phyloP scores from a whole-genome alignment of 2,329 filamentous ascomycete species.

The Claviceps sp. region DNA sequence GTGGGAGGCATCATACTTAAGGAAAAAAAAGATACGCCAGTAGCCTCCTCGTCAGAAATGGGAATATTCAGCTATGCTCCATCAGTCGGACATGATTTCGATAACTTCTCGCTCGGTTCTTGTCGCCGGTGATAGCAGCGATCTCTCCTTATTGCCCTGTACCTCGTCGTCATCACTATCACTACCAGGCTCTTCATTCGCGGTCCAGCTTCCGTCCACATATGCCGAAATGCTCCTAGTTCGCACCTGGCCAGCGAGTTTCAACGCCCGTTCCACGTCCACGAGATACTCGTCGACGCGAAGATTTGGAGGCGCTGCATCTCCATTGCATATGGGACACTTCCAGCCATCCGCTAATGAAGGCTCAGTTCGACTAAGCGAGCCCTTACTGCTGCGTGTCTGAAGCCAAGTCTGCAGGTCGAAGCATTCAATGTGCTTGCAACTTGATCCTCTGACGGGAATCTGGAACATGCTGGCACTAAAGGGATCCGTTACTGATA shows the following conservation, averaged over 20 bases:
- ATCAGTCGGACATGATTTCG: conserved; percentile 16
- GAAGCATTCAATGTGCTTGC: conserved; percentile 76
- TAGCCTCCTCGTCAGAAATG: not conserved
- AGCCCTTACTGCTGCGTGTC: conserved; percentile 41
- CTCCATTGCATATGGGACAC: conserved; percentile 69
- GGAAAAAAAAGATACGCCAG: not conserved
- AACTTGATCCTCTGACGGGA: conserved; percentile 58
- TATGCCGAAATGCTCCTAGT: conserved; percentile 18
- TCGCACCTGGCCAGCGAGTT: conserved; percentile 8
- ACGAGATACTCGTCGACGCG: conserved; percentile 62
- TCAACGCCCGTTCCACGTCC: conserved; percentile 43
- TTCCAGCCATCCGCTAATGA: conserved; percentile 60
- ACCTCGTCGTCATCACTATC: conserved; percentile 8
- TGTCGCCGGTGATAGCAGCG: not conserved
- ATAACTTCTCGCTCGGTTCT: conserved; percentile 9
- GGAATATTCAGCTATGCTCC: not conserved
- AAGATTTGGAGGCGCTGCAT: conserved; percentile 62
- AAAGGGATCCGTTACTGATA: conserved; percentile 57
- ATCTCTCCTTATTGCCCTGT: not conserved
- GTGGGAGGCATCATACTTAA: not conserved
- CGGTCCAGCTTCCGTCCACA: conserved; percentile 20
- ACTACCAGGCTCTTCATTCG: conserved; percentile 16
- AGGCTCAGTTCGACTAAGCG: conserved; percentile 27
- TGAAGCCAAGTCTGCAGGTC: conserved; percentile 72
- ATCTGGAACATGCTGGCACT: conserved; percentile 48